These are phyloP conservation scores for Nemophila menziesii DNA, from an alignment of 257 asterid genomes.

Conservation along the genomic window DNA sequence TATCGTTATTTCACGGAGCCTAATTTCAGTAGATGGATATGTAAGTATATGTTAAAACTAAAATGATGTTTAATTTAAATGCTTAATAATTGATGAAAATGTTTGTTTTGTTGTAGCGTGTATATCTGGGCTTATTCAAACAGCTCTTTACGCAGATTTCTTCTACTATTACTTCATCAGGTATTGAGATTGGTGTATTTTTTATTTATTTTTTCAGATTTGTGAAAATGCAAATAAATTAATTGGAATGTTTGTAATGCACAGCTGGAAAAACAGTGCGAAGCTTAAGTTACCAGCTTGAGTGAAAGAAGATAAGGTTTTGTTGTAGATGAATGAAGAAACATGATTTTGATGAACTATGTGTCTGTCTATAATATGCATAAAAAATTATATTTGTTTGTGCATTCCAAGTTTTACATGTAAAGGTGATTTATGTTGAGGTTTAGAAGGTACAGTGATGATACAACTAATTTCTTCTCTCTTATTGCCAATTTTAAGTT, in stretches of 20 bases:
- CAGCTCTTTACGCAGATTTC: slow-evolving; percentile 89
- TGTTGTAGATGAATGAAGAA: background rate
- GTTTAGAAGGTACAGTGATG: background rate
- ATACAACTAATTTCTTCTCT: background rate
- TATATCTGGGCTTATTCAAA: slow-evolving; percentile 71
- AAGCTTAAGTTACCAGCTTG: slow-evolving; percentile 71
- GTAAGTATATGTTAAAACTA: slow-evolving; percentile 31
- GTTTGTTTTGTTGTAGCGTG: slow-evolving; percentile 40
- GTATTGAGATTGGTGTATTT: slow-evolving; percentile 21
- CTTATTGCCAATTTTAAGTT: background rate
- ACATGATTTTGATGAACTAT: background rate
- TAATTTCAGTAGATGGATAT: slow-evolving; percentile 65
- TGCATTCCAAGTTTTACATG: background rate
- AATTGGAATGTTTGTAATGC: slow-evolving; percentile 16
- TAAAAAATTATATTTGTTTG: no score
- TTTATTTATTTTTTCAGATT: background rate
- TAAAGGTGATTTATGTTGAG: background rate
- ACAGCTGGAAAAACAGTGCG: slow-evolving; percentile 69
- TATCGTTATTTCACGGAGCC: slow-evolving; percentile 84
- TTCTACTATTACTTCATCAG: slow-evolving; percentile 90
- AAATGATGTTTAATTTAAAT: background rate
- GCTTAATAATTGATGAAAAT: background rate
- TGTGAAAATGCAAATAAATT: slow-evolving; percentile 3
- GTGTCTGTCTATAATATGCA: background rate
- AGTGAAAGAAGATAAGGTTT: slow-evolving; percentile 12